phyloP scores from a whole-genome alignment of 2,329 filamentous ascomycete species.

The Teratosphaeria zuluensis region DNA sequence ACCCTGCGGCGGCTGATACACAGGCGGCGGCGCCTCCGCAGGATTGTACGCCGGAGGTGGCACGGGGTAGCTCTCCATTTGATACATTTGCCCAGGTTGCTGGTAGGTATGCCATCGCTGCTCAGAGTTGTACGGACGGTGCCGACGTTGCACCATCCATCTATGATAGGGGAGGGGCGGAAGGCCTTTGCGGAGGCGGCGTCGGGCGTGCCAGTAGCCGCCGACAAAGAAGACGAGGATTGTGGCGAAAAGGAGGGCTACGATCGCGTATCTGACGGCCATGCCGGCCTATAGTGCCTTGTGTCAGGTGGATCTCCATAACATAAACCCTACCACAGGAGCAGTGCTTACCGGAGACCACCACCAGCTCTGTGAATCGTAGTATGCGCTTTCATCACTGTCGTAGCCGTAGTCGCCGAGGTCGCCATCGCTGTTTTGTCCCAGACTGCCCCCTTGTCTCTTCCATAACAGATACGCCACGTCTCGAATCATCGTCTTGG shows the following conservation, averaged over 20 bases:
- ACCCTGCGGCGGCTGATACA: constrained; percentile 27
- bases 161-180: constrained; percentile 61
- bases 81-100: constrained; percentile 16
- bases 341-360: constrained; percentile 15
- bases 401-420: background rate
- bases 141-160: constrained; percentile 22
- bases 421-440: background rate
- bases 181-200: constrained; percentile 55
- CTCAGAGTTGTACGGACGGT: constrained; percentile 10
- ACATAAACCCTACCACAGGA: background rate
- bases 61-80: constrained; percentile 18
- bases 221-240: constrained; percentile 54
- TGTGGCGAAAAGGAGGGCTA: constrained; percentile 50
- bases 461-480: background rate
- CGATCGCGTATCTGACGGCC: constrained; percentile 57
- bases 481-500: background rate
- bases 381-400: constrained; percentile 3
- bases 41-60: constrained; percentile 27
- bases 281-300: constrained; percentile 13
- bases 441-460: constrained; percentile 1
- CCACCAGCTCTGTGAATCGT: constrained; percentile 13
- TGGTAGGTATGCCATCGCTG: constrained; percentile 5
- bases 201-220: constrained; percentile 61
- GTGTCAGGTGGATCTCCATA: background rate
- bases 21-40: constrained; percentile 23